Conservation (phyloP, 371 early-diverging fungal species). For the Mucor circinelloides region DNA sequence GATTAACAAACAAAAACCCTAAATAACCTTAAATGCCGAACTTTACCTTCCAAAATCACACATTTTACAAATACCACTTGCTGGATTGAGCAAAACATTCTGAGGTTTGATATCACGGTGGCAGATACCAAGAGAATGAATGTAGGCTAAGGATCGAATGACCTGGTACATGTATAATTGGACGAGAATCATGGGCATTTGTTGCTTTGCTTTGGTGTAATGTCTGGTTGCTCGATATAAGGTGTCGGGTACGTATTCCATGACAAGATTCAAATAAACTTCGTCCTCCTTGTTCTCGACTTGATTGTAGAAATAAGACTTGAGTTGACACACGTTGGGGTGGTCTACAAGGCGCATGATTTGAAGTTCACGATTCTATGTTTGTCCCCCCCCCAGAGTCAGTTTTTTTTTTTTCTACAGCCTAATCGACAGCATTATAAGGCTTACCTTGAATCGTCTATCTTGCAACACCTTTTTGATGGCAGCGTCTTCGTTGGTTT, state of each 20-base stretch:
- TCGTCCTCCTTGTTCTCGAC: slow-evolving; percentile 74
- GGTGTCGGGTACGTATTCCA: slow-evolving; percentile 90
- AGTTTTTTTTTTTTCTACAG: background rate
- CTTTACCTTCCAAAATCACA: slow-evolving; percentile 96
- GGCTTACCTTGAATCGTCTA: slow-evolving; percentile 88
- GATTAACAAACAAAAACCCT: background rate
- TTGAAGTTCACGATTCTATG: slow-evolving; percentile 84
- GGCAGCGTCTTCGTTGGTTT: slow-evolving; percentile 82
- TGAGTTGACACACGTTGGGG: slow-evolving; percentile 77
- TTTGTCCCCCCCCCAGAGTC: background rate
- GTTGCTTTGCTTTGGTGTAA: slow-evolving; percentile 82
- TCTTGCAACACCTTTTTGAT: slow-evolving; percentile 98
- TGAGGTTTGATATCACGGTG: slow-evolving; percentile 76
- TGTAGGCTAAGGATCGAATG: slow-evolving; percentile 94
- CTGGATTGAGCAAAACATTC: slow-evolving; percentile 75
- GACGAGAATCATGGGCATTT: slow-evolving; percentile 88
- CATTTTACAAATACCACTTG: slow-evolving; percentile 90
- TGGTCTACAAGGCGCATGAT: slow-evolving; percentile 85
- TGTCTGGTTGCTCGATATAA: slow-evolving; percentile 81
- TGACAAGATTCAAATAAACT: slow-evolving; percentile 82
- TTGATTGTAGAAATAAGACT: slow-evolving; percentile 80
- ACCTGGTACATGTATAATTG: slow-evolving; percentile 98
- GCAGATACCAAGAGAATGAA: slow-evolving; percentile 81
- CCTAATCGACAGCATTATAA: background rate
- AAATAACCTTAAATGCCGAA: background rate